These are phyloP conservation scores for Hemerocallis citrina DNA, from an alignment of 106 monocot genomes.

Conservation along the genomic window DNA sequence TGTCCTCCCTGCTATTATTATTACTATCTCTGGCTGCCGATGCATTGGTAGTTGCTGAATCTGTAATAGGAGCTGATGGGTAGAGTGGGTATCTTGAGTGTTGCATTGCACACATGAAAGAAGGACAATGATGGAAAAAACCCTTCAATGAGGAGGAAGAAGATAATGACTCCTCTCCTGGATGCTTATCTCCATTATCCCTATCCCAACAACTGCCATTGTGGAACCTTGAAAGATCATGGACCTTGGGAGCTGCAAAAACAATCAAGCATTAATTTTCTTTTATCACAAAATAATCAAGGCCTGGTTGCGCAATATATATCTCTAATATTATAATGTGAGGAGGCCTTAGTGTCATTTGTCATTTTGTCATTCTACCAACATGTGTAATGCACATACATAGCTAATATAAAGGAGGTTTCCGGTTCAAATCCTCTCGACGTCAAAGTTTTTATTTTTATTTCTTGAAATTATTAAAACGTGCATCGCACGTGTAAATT, in stretches of 20 bases:
- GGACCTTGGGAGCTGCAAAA: slow-evolving; percentile 22
- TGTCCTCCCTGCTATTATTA: not conserved
- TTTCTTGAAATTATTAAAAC: too few species aligned
- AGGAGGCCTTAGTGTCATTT: too few species aligned
- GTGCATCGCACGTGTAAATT: too few species aligned
- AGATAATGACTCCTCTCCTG: too few species aligned
- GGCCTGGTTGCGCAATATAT: too few species aligned
- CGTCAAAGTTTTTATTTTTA: too few species aligned
- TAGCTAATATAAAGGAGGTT: too few species aligned
- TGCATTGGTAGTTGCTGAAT: slow-evolving; percentile 9
- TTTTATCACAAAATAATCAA: too few species aligned
- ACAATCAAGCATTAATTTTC: not conserved
- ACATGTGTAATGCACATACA: too few species aligned
- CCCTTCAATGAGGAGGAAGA: not conserved
- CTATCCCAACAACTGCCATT: not conserved
- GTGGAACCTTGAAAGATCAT: slow-evolving; percentile 2
- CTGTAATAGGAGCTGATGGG: slow-evolving; percentile 1
- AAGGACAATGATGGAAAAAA: slow-evolving; percentile 15
- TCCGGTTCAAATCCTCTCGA: too few species aligned
- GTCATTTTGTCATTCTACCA: too few species aligned
- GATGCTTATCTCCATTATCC: not conserved
- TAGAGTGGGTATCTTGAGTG: slow-evolving; percentile 4
- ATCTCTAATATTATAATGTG: too few species aligned
- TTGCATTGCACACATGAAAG: slow-evolving; percentile 37
- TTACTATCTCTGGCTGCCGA: slow-evolving; percentile 22